Conservation (phyloP, 1,284 basidiomycete genomes). For the Psilocybe mexicana region DNA sequence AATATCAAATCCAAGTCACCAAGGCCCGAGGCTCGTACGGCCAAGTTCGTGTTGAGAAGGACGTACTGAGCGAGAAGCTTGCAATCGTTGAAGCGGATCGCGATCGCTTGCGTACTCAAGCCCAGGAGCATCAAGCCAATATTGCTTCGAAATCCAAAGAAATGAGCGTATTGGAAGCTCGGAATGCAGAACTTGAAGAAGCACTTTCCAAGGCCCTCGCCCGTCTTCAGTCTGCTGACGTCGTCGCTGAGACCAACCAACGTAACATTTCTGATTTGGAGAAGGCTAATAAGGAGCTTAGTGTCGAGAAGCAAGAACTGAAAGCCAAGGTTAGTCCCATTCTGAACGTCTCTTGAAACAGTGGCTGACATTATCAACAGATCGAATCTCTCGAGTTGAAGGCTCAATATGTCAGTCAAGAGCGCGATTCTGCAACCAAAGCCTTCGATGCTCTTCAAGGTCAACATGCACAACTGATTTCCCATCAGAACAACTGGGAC, state of each 20-base stretch:
- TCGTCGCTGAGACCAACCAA: conserved; percentile 56
- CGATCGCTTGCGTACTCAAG: conserved; percentile 52
- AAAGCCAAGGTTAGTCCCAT: conserved; percentile 54
- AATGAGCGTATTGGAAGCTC: conserved; percentile 47
- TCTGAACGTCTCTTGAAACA: conserved; percentile 7
- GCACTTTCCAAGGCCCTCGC: conserved; percentile 68
- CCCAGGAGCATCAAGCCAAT: conserved; percentile 55
- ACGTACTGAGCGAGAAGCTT: conserved; percentile 62
- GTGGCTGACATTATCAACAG: conserved; percentile 37
- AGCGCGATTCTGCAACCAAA: conserved; percentile 58
- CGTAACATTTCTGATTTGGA: conserved; percentile 64
- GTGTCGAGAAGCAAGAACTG: conserved; percentile 53
- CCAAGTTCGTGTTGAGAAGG: conserved; percentile 80
- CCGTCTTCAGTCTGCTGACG: conserved; percentile 69
- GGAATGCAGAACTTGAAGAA: conserved; percentile 64
- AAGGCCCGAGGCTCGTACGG: conserved; percentile 77
- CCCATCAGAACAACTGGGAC: conserved; percentile 72
- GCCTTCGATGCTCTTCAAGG: conserved; percentile 53
- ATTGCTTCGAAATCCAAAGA: conserved; percentile 47
- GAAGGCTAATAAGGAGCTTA: conserved; percentile 52
- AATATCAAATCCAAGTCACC: conserved; percentile 67
- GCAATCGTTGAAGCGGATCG: conserved; percentile 61
- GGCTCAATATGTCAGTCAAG: conserved; percentile 52
- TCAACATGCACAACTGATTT: conserved; percentile 57
- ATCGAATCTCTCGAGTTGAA: conserved; percentile 61